Evolutionary conservation across 2,329 filamentous ascomycete genomes (phyloP), one percentile per base, ranked within the genome.

Genomic region (Talaromyces albobiverticillius): DNA sequence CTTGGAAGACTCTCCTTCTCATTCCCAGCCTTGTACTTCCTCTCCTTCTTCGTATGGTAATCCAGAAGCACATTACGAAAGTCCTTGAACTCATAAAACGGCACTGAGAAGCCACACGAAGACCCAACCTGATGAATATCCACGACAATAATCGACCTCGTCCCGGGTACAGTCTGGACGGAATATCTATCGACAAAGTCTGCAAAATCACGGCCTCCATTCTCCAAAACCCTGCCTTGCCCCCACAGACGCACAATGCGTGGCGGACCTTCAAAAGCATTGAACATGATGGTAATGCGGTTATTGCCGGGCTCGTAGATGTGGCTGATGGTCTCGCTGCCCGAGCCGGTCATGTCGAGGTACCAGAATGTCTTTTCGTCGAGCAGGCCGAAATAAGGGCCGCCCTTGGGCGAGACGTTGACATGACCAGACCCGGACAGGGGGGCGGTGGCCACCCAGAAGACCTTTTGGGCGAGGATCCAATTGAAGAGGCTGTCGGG

Each of bases 301-400:
- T 46, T 46, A 43, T 55, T 55, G 20, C 48, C 53, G 2, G 47
- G 53, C 42, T 55, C 53, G 48, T 55, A 55, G 18, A 55, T 50
- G 49, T 55, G 53, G n/a, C 53, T 55, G n/a, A 55, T 51, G 6
- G 53, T 55, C 46, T 55, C 53, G 48, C 46, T 55, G 14, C 53
- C 53, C n/a, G 53, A 55, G 11, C 53, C 53, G 26, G 47, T 55
- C 43, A 55, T 31, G 10, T 55, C 53, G 7, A 51, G 43, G 31
- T 55, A 55, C 53, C 53, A 55, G 22, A 55, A 55, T 10, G 53
- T 55, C 20, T 42, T 51, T 22, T 55, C 36, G n/a, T 55, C 53
- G 22, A 55, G 32, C 4, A 55, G 34, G 16, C 53, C 53, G 29
- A 55, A 55, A 42, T 51, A 26, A 29, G 47, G 47, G 5, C 53